Evolutionary conservation across 208 protist species (phyloP).

Genomic region (Acanthamoeba pearcei): DNA sequence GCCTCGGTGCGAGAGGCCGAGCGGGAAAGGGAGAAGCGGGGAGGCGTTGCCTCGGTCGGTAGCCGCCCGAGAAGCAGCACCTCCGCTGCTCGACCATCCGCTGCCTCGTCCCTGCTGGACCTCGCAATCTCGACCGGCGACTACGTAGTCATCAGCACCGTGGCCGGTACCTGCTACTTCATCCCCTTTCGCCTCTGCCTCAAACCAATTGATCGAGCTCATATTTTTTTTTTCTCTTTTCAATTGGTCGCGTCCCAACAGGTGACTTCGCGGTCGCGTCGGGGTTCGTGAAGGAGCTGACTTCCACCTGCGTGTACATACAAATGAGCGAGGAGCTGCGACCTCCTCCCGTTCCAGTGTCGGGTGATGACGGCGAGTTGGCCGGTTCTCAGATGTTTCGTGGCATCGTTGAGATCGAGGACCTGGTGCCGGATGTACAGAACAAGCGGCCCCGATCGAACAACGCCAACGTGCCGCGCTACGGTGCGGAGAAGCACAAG

Average conservation of each 20-base stretch:
- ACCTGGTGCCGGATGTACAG: slow-evolving; percentile 42
- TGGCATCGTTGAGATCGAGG: slow-evolving; percentile 70
- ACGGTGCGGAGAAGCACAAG: background rate
- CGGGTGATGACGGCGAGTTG: background rate
- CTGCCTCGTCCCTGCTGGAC: slow-evolving; percentile 34
- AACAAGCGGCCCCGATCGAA: background rate
- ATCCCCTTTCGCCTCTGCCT: background rate
- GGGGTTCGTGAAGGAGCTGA: slow-evolving; percentile 68
- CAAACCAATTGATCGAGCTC: background rate
- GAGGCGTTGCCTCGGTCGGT: background rate
- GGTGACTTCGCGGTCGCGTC: slow-evolving; percentile 51
- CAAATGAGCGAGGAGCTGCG: slow-evolving; percentile 49
- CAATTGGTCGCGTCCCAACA: background rate
- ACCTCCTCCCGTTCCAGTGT: slow-evolving; percentile 27
- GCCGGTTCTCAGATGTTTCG: slow-evolving; percentile 43
- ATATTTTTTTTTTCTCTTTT: background rate
- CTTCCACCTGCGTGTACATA: slow-evolving; percentile 8
- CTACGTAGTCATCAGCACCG: slow-evolving; percentile 58
- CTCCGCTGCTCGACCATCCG: background rate
- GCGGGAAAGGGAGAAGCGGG: slow-evolving; percentile 4
- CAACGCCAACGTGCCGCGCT: background rate
- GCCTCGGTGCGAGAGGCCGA: slow-evolving; percentile 21
- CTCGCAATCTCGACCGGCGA: slow-evolving; percentile 30
- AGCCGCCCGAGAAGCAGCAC: background rate
- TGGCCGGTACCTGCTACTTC: background rate